phyloP scores from a whole-genome alignment of 768 basidiomycete genomes.

The Russula sp. region DNA sequence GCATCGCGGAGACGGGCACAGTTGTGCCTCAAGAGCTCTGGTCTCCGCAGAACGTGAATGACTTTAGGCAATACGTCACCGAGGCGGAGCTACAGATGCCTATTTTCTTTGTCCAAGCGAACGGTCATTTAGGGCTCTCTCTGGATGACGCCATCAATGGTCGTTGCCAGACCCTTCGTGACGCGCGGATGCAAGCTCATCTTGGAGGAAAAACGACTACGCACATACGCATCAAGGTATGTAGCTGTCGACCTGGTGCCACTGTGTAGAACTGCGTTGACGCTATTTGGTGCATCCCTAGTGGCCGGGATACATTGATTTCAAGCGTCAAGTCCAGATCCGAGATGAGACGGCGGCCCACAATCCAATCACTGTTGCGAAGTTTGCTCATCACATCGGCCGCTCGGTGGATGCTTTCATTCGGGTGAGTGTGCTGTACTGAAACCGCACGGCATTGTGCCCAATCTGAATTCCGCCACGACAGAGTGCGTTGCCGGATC shows the following conservation, averaged over 20 bases:
- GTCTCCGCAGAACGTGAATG: constrained; percentile 4
- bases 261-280: neutral
- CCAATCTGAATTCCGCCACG: neutral
- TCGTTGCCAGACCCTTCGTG: constrained; percentile 7
- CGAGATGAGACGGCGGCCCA: constrained; percentile 5
- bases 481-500: neutral
- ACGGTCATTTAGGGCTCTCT: constrained; percentile 10
- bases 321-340: constrained; percentile 17
- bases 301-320: constrained; percentile 15
- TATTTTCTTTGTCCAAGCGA: constrained; percentile 13
- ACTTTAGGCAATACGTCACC: constrained; percentile 8
- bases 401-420: constrained; percentile 17
- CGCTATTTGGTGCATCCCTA: neutral
- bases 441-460: neutral
- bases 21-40: constrained; percentile 16
- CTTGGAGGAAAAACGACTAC: constrained; percentile 15
- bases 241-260: neutral
- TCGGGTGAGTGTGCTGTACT: constrained; percentile 1
- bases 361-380: constrained; percentile 11
- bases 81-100: constrained; percentile 14
- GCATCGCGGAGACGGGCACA: neutral
- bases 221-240: constrained; percentile 11
- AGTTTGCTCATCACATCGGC: constrained; percentile 16
- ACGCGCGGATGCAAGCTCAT: neutral
- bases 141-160: constrained; percentile 5